Evolutionary conservation across 345 rosid genomes (phyloP), one percentile per base, ranked within the genome.

Genomic region (Stellera chamaejasme): DNA sequence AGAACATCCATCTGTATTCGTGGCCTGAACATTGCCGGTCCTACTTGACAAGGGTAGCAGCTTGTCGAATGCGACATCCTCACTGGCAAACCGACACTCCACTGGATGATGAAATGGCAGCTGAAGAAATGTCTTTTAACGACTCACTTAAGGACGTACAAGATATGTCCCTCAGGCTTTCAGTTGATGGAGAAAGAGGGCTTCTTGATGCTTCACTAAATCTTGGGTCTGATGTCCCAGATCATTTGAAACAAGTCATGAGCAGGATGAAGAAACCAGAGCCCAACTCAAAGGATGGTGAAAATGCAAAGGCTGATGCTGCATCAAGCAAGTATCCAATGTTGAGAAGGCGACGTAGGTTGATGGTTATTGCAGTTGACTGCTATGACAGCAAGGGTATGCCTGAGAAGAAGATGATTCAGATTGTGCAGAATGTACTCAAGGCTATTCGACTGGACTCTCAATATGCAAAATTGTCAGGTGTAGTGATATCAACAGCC

Each of bases 21-120:
- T 92, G 99, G 99, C 99, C 99, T 2, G 99, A 92, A 66, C 99
- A 92, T 62, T 92, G 99, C 58, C 84, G 97, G 13, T 86, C 94
- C 45, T 92, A 92, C 86, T 75, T 92, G 73, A 88, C 99, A 13
- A 83, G 95, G 55, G 81, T 92, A 55, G 97, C 97, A 3, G 85
- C 99, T 0, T 86, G 95, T 27, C 82, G 97, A 45, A 92, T 84
- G 89, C 82, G 99, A 76, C 86, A 88, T 64, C 96, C 98, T 0
- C 95, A 82, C 46, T 92, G 99, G 99, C 89, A 88, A 64, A 86
- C 94, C 0, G 91, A 84, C 69, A 88, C 95, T 1, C 93, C 93
- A 0, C 83, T 69, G 42, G 83, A 86, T 47, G 83, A 86, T 47
- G 97, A 86, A 16, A 63, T 73, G 48, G 76, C 71, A 25, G 72